Evolutionary conservation across 2,329 filamentous ascomycete species (phyloP).

Genomic region (Colletotrichum lentis): DNA sequence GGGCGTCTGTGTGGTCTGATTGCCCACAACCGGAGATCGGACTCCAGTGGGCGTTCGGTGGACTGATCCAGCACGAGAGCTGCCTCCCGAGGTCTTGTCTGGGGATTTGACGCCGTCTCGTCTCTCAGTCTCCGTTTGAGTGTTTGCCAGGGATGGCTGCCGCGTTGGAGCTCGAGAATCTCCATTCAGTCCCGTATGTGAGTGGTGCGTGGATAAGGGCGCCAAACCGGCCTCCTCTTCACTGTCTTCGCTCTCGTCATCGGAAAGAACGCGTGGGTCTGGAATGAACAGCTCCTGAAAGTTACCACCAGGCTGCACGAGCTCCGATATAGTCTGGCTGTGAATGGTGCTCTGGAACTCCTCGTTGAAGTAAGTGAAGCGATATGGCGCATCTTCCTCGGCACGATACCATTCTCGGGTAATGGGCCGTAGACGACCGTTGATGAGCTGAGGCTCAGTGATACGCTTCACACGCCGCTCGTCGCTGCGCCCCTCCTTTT

Average conservation of each 20-base stretch:
- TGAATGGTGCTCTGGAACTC: constrained; percentile 96
- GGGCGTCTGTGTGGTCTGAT: constrained; percentile 42
- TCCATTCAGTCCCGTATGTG: constrained; percentile 47
- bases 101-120: constrained; percentile 45
- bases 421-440: constrained; percentile 84
- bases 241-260: constrained; percentile 74
- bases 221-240: constrained; percentile 45
- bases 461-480: constrained; percentile 88
- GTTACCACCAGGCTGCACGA: constrained; percentile 82
- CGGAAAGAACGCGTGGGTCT: constrained; percentile 78
- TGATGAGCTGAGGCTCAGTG: constrained; percentile 90
- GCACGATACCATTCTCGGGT: constrained; percentile 84
- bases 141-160: constrained; percentile 54
- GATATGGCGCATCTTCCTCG: constrained; percentile 89
- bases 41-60: constrained; percentile 57
- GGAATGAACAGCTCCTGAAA: constrained; percentile 92
- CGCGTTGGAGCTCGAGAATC: constrained; percentile 57
- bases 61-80: constrained; percentile 51
- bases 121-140: constrained; percentile 42
- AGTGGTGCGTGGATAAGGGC: constrained; percentile 39
- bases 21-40: constrained; percentile 49
- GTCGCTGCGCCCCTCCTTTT: constrained; percentile 87
- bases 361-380: constrained; percentile 99
- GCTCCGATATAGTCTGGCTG: constrained; percentile 91
- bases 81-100: constrained; percentile 44